Conservation (phyloP, 179 eudicot species). For the Kewa caespitosa region DNA sequence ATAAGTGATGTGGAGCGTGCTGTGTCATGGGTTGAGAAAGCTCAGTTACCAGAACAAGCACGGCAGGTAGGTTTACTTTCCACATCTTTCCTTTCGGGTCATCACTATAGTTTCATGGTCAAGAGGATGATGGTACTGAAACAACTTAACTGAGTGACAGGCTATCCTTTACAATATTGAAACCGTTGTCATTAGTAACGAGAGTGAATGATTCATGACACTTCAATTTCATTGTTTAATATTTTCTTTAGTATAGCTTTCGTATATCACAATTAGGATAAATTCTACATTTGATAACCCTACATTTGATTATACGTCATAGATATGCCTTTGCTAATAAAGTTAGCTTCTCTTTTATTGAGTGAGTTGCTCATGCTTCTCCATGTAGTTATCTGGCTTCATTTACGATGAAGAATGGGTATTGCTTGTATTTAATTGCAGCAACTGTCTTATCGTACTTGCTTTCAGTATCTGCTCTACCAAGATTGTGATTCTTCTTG, state of each 20-base stretch:
- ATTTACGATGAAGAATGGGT: not conserved
- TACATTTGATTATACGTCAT: not conserved
- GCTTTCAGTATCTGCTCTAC: not conserved
- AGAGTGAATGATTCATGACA: not conserved
- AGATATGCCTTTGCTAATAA: not conserved
- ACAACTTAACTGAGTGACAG: not conserved
- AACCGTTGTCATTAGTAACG: not conserved
- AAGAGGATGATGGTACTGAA: not conserved
- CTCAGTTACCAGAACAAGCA: constrained; percentile 67
- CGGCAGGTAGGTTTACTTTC: constrained; percentile 54
- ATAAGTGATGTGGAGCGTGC: constrained; percentile 49
- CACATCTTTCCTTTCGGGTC: not conserved
- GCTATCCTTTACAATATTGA: no score
- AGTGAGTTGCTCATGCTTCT: not conserved
- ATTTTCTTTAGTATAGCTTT: no score
- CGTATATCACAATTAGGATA: not conserved
- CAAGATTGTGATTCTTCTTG: not conserved
- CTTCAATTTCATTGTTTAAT: not conserved
- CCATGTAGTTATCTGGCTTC: not conserved
- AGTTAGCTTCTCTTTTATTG: not conserved
- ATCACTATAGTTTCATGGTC: not conserved
- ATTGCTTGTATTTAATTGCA: not conserved
- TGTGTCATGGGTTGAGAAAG: constrained; percentile 81
- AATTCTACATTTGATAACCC: not conserved
- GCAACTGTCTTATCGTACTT: not conserved